Evolutionary conservation across 208 protist genomes (phyloP).

Genomic region (Leishmania amazonensis): DNA sequence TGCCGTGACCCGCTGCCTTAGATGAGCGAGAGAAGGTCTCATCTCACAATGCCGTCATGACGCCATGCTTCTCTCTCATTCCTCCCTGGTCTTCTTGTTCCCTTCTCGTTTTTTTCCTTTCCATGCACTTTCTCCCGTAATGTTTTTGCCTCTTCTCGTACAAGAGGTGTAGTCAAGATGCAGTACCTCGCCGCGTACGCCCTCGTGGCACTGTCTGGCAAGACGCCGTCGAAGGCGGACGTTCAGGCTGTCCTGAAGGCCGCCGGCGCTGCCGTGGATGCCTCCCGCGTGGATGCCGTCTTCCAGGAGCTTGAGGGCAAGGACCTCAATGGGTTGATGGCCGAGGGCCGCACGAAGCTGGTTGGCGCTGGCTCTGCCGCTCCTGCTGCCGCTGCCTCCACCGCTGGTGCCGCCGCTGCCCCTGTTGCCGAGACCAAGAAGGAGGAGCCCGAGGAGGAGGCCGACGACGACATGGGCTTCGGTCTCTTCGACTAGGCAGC

Average conservation of each 20-base stretch:
- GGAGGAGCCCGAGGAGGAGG: slow-evolving; percentile 78
- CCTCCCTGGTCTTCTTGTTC: too few species aligned
- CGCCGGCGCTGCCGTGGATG: slow-evolving; percentile 81
- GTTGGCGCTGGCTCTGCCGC: slow-evolving; percentile 59
- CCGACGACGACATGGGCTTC: slow-evolving; percentile 91
- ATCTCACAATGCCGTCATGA: too few species aligned
- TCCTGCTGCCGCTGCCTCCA: slow-evolving; percentile 37
- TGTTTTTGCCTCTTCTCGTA: too few species aligned
- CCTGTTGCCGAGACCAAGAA: slow-evolving; percentile 49
- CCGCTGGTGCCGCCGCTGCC: slow-evolving; percentile 46
- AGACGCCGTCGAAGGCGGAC: slow-evolving; percentile 75
- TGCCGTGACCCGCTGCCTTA: too few species aligned
- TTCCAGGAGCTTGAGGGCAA: slow-evolving; percentile 91
- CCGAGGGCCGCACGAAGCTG: slow-evolving; percentile 89
- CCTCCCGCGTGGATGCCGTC: slow-evolving; percentile 63
- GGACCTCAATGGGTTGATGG: slow-evolving; percentile 88
- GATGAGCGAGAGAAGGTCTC: too few species aligned
- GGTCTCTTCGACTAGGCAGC: slow-evolving; percentile 89
- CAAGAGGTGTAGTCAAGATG: slow-evolving; percentile 28
- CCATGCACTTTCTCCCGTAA: too few species aligned
- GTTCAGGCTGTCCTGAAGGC: slow-evolving; percentile 92
- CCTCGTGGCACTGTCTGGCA: slow-evolving; percentile 84
- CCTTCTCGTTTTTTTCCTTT: too few species aligned
- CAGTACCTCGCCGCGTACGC: slow-evolving; percentile 95
- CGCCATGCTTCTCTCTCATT: too few species aligned